phyloP scores from a whole-genome alignment of 768 basidiomycete species.

The Leccinum olivaceopallidum region DNA sequence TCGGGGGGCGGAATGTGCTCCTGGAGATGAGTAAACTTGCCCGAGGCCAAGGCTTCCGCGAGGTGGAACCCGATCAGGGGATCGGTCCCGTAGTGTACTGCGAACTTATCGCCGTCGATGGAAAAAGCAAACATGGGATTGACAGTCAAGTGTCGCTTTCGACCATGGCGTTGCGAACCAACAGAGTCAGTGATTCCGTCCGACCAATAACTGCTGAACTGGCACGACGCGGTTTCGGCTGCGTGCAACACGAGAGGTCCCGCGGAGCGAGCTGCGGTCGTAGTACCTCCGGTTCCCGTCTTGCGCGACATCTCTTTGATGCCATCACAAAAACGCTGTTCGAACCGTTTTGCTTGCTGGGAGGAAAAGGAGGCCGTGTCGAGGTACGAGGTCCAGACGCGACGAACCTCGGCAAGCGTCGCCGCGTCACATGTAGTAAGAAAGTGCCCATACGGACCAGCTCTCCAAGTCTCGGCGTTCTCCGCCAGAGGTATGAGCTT shows the following conservation, averaged over 20 bases:
- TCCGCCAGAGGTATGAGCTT: conserved; percentile 26
- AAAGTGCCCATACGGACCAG: conserved; percentile 29
- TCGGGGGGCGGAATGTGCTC: conserved; percentile 6
- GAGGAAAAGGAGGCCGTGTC: conserved; percentile 5
- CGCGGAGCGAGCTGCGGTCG: conserved; percentile 27
- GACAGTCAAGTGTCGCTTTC: conserved; percentile 2
- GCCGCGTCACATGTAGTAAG: conserved; percentile 19
- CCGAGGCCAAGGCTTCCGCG: conserved; percentile 25
- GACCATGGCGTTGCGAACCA: background rate
- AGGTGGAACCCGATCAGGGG: conserved; percentile 32
- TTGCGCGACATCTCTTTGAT: conserved; percentile 7
- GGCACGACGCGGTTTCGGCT: background rate
- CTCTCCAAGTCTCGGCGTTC: conserved; percentile 20
- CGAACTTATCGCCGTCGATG: conserved; percentile 24
- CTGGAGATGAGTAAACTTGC: background rate
- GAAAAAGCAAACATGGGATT: conserved; percentile 35
- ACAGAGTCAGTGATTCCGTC: conserved; percentile 18
- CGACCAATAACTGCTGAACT: conserved; percentile 28
- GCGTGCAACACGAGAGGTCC: conserved; percentile 22
- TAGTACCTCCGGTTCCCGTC: background rate
- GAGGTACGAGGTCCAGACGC: conserved; percentile 25
- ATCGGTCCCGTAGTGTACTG: conserved; percentile 33
- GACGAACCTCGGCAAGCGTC: conserved; percentile 23
- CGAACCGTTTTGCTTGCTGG: conserved; percentile 10
- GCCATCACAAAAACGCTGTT: conserved; percentile 9